Conservation (phyloP, 352 stramenopile species). For the Pythium dissimile region DNA sequence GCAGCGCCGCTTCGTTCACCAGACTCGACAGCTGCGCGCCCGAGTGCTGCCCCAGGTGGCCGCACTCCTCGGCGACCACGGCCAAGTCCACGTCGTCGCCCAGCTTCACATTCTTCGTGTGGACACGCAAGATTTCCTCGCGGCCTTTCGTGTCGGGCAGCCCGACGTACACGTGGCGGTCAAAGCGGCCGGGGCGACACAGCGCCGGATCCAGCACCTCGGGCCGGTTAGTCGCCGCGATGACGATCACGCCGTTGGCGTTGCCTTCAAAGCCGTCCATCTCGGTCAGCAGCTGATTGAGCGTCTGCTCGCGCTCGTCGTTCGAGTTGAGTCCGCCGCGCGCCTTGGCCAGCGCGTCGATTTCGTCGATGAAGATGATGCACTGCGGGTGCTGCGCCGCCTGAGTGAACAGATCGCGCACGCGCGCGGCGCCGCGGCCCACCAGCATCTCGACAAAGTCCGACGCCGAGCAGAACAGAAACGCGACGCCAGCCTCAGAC, state of each 20-base stretch:
- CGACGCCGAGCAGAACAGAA: constrained; percentile 95
- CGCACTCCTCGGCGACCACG: constrained; percentile 53
- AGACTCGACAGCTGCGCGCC: constrained; percentile 76
- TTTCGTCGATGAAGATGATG: constrained; percentile 98
- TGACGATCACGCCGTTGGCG: constrained; percentile 91
- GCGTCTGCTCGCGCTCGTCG: constrained; percentile 95
- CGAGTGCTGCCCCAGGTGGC: constrained; percentile 53
- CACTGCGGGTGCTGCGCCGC: constrained; percentile 93
- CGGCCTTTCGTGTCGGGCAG: constrained; percentile 91
- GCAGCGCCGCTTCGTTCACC: constrained; percentile 79
- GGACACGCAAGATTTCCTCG: constrained; percentile 72
- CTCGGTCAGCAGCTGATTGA: constrained; percentile 91
- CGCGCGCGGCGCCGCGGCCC: constrained; percentile 90
- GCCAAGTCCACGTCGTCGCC: constrained; percentile 50
- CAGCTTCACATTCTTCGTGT: constrained; percentile 57
- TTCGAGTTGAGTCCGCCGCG: constrained; percentile 89
- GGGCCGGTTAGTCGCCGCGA: constrained; percentile 95
- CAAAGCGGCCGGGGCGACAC: constrained; percentile 95
- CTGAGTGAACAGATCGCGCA: constrained; percentile 93
- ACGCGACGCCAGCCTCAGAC: constrained; percentile 91
- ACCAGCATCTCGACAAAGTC: constrained; percentile 98
- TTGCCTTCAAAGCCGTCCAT: constrained; percentile 93
- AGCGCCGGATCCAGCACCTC: constrained; percentile 95
- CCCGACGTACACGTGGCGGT: constrained; percentile 95
- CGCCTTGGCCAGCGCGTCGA: constrained; percentile 91